Base-by-base conservation (phyloP, 148 eudicot species). In the Vaccinium myrtillus region DNA sequence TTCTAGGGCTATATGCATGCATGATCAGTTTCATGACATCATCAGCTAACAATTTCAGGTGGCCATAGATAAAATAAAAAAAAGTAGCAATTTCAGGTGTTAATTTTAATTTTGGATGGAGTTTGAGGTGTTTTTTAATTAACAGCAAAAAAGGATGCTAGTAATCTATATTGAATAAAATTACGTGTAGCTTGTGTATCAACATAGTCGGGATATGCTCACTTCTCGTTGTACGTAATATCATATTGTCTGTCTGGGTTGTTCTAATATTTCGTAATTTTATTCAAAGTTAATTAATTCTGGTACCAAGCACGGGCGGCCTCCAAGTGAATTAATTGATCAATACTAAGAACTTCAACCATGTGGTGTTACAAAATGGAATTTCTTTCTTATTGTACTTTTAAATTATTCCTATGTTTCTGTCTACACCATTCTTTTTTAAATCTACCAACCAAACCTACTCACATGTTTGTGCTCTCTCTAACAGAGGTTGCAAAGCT, bases 401-500 rank as follows among this genome's bases (percentile, higher is more conserved):
- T 19, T 14, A 36, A 36, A 70, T 16, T 8, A 53, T 18, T 36
- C 18, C 30, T 8, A 36, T 10, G 25, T 49, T n/a, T 50, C 5
- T 27, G 59, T 50, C 14, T 53, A 2, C 53, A 5, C 3, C 8
- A 14, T 6, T 61, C 0, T 81, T 27, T 81, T 16, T 27, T 4
- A 12, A 9, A 5, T 12, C 71, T 80, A 59, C 39, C 53, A 3
- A 11, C 11, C 1, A 70, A 50, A 27, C 30, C 10, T 30, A 32
- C 48, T 13, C 46, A 50, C 18, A 70, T 69, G 49, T 18, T 6
- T 82, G 49, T 43, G 14, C 7, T 79, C 27, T 55, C n/a, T 25
- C 13, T 30, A 19, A 79, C 3, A 96, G 99, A 96, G 82, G 96
- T 90, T 89, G 98, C 99, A 23, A 96, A 94, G 91, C 88, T 96